Percentiles rank a stretch among this genome's conserved stretches.
phyloP scores from a whole-genome alignment of 2,329 filamentous ascomycete species.

The Cladobotryum protrusum region DNA sequence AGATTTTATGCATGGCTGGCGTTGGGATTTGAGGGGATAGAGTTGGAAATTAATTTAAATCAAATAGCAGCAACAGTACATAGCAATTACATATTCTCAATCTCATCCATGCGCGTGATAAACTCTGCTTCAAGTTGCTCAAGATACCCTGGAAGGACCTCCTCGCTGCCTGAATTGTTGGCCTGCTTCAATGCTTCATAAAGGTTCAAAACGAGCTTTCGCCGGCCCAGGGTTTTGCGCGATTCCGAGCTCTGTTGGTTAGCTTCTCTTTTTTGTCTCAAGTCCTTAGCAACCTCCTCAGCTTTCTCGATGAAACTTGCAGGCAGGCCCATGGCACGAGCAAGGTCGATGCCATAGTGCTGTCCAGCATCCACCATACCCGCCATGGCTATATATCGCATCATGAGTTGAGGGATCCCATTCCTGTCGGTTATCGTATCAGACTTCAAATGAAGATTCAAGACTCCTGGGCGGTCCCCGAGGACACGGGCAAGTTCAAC shows the following conservation, averaged over 20 bases:
- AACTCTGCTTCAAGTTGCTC: constrained; percentile 62
- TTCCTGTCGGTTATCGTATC: constrained; percentile 49
- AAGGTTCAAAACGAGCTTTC: constrained; percentile 68
- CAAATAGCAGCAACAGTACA: neutral
- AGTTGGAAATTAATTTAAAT: neutral
- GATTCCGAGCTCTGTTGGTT: constrained; percentile 54
- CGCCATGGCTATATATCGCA: constrained; percentile 77
- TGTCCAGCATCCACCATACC: constrained; percentile 60
- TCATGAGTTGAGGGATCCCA: constrained; percentile 60
- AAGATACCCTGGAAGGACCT: constrained; percentile 42
- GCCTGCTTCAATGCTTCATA: constrained; percentile 68
- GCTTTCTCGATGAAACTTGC: constrained; percentile 60
- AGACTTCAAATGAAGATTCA: constrained; percentile 75
- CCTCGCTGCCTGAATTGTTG: constrained; percentile 54
- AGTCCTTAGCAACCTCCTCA: constrained; percentile 54
- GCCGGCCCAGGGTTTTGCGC: constrained; percentile 52
- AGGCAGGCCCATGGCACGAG: constrained; percentile 68
- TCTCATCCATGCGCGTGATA: constrained; percentile 59
- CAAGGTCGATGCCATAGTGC: constrained; percentile 80
- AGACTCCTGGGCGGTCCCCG: constrained; percentile 66
- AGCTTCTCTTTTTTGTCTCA: constrained; percentile 52
- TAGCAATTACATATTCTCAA: constrained; percentile 38
- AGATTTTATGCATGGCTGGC: neutral
- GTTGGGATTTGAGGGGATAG: no score
- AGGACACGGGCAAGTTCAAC: constrained; percentile 72